Evolutionary conservation across 805 yeast genomes (phyloP), one percentile per base, ranked within the genome.

Genomic region (Pichia cephalocereana): DNA sequence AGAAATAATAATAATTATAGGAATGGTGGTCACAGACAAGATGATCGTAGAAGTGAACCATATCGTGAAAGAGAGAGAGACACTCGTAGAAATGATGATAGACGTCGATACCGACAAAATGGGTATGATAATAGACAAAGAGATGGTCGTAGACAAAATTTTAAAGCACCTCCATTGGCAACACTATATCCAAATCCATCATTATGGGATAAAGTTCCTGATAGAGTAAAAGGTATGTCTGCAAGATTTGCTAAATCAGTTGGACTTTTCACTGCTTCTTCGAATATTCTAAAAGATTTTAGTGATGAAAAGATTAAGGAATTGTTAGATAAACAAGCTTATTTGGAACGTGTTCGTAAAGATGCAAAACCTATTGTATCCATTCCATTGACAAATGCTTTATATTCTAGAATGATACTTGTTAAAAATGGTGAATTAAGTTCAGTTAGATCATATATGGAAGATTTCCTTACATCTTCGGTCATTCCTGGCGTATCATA

Each of bases 221-320:
- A 40, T 0, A 91, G 87, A 0, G 83, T 83, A 60, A 93, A 86
- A 57, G 75, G 76, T 8, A 80, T 84, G 1, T 75, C 85, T 2
- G 84, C 93, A 0, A 86, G 81, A 52, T 70, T 83, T 51, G 95
- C 93, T 7, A 88, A 87, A 57, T 66, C 84, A 17, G 76, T 87
- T 1, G 96, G 96, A 0, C 63, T 86, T 2, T 88, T 87, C 57
- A 87, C 90, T 2, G 68, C 77, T 17, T 91, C 93, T 1, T 31
- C 40, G 2, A 63, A 37, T 17, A 18, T 17, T 23, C 26, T 42
- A n/a, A 43, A 41, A 12, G 19, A n/a, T 26, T 28, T 45, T 4
- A 32, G n/a, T 2, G 48, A 46, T 15, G 49, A 43, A 9, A 41
- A 43, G 9, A 50, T 47, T 18, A 26, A 36, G 7, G 41, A 38